A percentile compares a stretch with the other conserved stretches of the same genome.
These are phyloP conservation scores for Eucalyptus guilfoylei DNA, from an alignment of 345 rosid species.

Conservation along the genomic window DNA sequence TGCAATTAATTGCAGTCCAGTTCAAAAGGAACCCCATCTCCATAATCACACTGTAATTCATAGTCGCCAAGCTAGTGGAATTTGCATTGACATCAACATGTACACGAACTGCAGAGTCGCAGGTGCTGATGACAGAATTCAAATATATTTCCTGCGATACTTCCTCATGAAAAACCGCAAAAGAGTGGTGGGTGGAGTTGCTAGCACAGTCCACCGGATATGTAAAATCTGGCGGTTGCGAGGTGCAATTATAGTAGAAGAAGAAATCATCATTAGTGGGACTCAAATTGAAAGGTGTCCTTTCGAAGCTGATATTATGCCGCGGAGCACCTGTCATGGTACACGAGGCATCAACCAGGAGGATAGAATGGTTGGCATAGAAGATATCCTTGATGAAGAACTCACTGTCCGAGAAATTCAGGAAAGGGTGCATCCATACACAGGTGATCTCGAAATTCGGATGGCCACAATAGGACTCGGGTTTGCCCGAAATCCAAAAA, in stretches of 20 bases:
- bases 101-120: slow-evolving; percentile 7
- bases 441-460: not conserved
- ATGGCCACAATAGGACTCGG: not conserved
- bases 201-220: slow-evolving; percentile 2
- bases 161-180: slow-evolving; percentile 17
- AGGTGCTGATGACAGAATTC: slow-evolving; percentile 4
- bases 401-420: not conserved
- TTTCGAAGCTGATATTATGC: slow-evolving; percentile 19
- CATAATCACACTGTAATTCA: not conserved
- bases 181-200: slow-evolving; percentile 10
- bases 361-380: not conserved
- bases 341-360: not conserved
- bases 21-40: no score
- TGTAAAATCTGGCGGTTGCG: not conserved
- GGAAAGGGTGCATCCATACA: not conserved
- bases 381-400: not conserved
- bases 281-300: slow-evolving; percentile 29
- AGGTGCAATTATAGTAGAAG: slow-evolving; percentile 33
- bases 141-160: no score
- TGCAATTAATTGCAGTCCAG: no score
- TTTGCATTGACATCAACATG: slow-evolving; percentile 1
- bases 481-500: not conserved
- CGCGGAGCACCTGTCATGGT: not conserved
- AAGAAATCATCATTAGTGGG: slow-evolving; percentile 3
- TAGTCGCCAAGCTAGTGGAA: not conserved